phyloP scores from a whole-genome alignment of 1,284 basidiomycete genomes.

The Malassezia nana region DNA sequence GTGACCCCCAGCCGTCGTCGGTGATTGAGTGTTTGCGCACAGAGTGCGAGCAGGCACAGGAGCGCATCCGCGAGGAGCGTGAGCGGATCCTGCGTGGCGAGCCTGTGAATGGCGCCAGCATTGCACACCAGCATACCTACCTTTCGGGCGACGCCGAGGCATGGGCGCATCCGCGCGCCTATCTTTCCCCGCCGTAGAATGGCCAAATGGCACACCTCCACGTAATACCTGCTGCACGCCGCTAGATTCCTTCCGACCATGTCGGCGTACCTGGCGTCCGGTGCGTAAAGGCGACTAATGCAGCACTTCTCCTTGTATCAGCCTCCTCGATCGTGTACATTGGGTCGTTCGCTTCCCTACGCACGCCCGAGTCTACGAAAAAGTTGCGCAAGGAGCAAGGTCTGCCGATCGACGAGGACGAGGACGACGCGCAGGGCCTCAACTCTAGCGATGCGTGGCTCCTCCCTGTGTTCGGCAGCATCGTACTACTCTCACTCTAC shows the following conservation, averaged over 20 bases:
- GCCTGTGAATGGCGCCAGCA: slow-evolving; percentile 22
- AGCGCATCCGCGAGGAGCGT: slow-evolving; percentile 36
- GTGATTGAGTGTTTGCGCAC: slow-evolving; percentile 38
- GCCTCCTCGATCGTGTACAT: slow-evolving; percentile 24
- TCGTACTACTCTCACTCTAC: slow-evolving; percentile 36
- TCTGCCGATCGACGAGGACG: slow-evolving; percentile 19
- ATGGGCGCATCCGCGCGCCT: slow-evolving; percentile 14
- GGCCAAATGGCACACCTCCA: slow-evolving; percentile 15
- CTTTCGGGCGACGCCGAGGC: slow-evolving; percentile 4
- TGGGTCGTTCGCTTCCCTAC: slow-evolving; percentile 35
- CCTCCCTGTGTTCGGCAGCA: slow-evolving; percentile 42
- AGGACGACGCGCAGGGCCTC: slow-evolving; percentile 33
- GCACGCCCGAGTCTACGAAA: slow-evolving; percentile 33
- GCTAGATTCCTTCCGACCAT: background rate
- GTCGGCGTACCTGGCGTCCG: slow-evolving; percentile 32
- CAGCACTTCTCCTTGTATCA: background rate
- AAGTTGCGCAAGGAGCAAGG: slow-evolving; percentile 23
- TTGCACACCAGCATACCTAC: slow-evolving; percentile 21
- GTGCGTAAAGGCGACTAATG: background rate
- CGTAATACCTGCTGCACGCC: background rate
- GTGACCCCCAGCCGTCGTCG: slow-evolving; percentile 62
- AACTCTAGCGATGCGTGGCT: slow-evolving; percentile 41
- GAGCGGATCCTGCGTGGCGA: slow-evolving; percentile 34
- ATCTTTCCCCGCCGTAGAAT: slow-evolving; percentile 1
- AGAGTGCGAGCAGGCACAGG: slow-evolving; percentile 42